Evolutionary conservation across 306 rosid species (phyloP).

Genomic region (Fragaria ananassa): DNA sequence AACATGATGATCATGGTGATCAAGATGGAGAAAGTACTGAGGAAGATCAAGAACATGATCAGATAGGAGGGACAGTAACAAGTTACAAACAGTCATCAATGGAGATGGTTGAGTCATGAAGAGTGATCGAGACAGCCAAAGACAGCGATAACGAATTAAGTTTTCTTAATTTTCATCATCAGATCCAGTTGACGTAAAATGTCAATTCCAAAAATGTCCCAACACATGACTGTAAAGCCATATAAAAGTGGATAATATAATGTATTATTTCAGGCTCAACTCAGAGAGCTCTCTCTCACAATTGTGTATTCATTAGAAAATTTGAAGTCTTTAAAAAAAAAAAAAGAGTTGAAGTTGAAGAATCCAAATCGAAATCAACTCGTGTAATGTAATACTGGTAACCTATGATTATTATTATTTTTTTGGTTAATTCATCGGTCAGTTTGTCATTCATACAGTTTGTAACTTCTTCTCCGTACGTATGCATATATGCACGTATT

Average conservation of each 20-base stretch:
- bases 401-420: too few relatives aligned
- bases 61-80: constrained; percentile 40
- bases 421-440: too few relatives aligned
- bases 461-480: too few relatives aligned
- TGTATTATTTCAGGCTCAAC: not conserved
- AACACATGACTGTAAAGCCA: constrained; percentile 20
- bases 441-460: too few relatives aligned
- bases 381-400: too few relatives aligned
- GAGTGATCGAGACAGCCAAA: constrained; percentile 47
- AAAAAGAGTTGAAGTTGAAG: not conserved
- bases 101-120: constrained; percentile 36
- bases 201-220: constrained; percentile 18
- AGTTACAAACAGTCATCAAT: constrained; percentile 46
- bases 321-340: not conserved
- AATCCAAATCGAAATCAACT: not conserved
- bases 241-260: not conserved
- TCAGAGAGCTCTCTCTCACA: not conserved
- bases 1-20: constrained; percentile 20
- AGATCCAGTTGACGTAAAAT: constrained; percentile 15
- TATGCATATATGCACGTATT: too few relatives aligned
- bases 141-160: constrained; percentile 1
- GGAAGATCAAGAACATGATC: constrained; percentile 33
- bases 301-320: not conserved
- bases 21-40: constrained; percentile 41
- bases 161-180: constrained; percentile 1